A percentile compares a stretch with the other conserved stretches of the same genome.
Conservation (phyloP, 1,284 basidiomycete species). For the Ceratobasidium sp. region DNA sequence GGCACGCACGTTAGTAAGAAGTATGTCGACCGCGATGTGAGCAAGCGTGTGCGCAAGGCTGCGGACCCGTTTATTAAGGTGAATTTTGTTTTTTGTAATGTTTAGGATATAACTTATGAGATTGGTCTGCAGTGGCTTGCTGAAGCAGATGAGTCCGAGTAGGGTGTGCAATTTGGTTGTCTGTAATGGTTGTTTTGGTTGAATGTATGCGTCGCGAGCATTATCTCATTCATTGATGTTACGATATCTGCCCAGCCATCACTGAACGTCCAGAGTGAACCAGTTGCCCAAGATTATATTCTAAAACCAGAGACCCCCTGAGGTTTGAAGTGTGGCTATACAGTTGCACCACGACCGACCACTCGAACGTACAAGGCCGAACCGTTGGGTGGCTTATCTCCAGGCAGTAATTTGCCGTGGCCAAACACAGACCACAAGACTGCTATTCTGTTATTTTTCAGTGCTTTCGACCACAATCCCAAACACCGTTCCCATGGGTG, state of each 20-base stretch:
- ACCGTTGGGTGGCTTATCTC: too few species aligned
- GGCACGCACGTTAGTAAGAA: conserved; percentile 98
- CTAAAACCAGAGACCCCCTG: too few species aligned
- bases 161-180: neutral
- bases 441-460: neutral
- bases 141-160: conserved; percentile 60
- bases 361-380: too few species aligned
- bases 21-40: conserved; percentile 95
- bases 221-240: neutral
- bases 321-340: too few species aligned
- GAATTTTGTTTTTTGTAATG: conserved; percentile 47
- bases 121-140: conserved; percentile 61
- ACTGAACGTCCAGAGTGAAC: neutral
- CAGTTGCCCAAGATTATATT: too few species aligned
- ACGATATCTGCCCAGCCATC: neutral
- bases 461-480: neutral
- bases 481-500: neutral
- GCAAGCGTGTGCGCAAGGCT: conserved; percentile 95
- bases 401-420: too few species aligned
- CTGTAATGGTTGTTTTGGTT: neutral
- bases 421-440: neutral
- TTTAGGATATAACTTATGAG: conserved; percentile 13
- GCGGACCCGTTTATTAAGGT: conserved; percentile 93
- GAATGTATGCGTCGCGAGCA: conserved; percentile 15
- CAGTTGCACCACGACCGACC: too few species aligned